A percentile compares a stretch with the other conserved stretches of the same genome.
These are phyloP conservation scores for Cicer bijugum DNA, from an alignment of 306 rosid genomes.

Conservation along the genomic window DNA sequence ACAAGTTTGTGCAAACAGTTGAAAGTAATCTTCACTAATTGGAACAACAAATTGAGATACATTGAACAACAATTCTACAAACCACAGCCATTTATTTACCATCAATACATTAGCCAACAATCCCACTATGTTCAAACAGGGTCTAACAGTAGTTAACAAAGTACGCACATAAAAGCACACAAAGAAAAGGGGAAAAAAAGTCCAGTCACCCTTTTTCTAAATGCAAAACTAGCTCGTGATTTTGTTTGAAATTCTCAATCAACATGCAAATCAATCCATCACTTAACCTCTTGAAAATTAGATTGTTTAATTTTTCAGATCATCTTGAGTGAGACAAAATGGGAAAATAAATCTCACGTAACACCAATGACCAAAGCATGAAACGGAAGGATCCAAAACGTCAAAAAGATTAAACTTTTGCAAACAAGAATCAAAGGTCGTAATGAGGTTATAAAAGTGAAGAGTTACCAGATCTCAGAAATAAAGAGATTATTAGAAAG, in stretches of 20 bases:
- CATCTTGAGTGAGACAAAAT: background rate
- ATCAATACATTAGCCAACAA: background rate
- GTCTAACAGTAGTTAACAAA: background rate
- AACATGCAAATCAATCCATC: conserved; percentile 10
- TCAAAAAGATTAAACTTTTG: conserved; percentile 7
- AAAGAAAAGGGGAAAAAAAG: background rate
- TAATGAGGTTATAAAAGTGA: background rate
- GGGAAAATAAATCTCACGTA: conserved; percentile 31
- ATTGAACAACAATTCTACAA: conserved; percentile 29
- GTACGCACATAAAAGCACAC: too few species aligned
- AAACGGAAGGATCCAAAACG: conserved; percentile 24
- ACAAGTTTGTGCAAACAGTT: background rate
- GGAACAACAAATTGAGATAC: conserved; percentile 1
- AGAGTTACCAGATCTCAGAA: conserved; percentile 34
- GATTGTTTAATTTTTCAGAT: background rate
- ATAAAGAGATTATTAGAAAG: background rate
- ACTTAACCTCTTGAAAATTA: background rate
- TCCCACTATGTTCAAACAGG: conserved; percentile 20
- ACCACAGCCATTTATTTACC: background rate
- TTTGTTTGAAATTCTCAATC: background rate
- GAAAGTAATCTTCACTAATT: background rate
- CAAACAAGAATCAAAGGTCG: conserved; percentile 11
- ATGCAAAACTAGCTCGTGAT: conserved; percentile 8
- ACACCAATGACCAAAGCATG: conserved; percentile 33
- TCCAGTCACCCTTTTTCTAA: background rate